Base-by-base conservation (phyloP, 805 yeast species). In the Maudiozyma saulgeensis region DNA sequence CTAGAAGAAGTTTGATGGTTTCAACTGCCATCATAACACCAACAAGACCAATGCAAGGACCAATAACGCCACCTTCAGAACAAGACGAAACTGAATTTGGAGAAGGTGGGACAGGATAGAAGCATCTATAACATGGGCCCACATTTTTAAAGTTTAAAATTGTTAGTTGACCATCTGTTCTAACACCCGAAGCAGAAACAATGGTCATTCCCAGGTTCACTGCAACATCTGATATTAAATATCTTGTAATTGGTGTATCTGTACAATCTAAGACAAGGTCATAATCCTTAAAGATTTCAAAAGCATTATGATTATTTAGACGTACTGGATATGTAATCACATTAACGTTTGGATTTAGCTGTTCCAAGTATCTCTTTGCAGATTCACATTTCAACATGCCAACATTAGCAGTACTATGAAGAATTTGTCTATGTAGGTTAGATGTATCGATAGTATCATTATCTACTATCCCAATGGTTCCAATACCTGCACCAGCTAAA, bases 81-180 rank as follows among this genome's bases (percentile, higher is more conserved):
- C 99, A 93, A 0, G 95, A 77, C 0, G 88, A 78, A 1, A 90
- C 88, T 1, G 85, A 73, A 51, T 79, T 82, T 1, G 96, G 86
- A 1, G 90, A 80, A 0, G 99, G 97, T 0, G 98, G 96, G 7
- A 70, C 70, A 0, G 99, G 98, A 57, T 86, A 87, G 66, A 90
- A 81, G 62, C 99, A 93, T 52, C 99, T 71, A 62, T 93, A 93
- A 63, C 99, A 93, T 0, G 99, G 99, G 0, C 96, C 96, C 2
- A 52, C 47, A 19, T 72, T 69, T 31, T 70, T 63, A 62, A 75
- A 88, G 66, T 90, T 87, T 50, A 89, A 71, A 0, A 93, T 76
- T 0, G 87, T 72, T 37, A 95, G 63, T 62, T 93, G 99, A 5
- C 99, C 99, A 54, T 93, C 98, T 0, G 95, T 76, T 56, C 83